phyloP scores from a whole-genome alignment of 1,139 yeast species.

The Torulaspora pretoriensis region DNA sequence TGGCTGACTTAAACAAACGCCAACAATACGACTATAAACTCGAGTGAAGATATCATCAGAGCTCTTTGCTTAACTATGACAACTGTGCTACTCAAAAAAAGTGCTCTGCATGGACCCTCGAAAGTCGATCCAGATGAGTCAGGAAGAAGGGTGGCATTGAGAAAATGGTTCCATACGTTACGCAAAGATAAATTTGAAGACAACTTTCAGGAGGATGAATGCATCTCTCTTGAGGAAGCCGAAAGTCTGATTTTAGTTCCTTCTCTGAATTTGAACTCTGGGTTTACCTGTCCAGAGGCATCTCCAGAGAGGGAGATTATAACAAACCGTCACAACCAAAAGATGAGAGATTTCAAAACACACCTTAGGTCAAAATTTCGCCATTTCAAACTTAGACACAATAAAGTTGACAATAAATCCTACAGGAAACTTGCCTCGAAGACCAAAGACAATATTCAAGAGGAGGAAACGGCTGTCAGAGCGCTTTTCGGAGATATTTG shows the following conservation, averaged over 20 bases:
- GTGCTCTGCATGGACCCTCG: neutral
- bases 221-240: conserved; percentile 10
- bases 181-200: conserved; percentile 11
- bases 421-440: neutral
- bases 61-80: neutral
- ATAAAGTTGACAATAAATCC: neutral
- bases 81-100: conserved; percentile 3
- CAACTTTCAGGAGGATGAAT: conserved; percentile 10
- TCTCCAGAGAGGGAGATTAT: neutral
- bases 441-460: neutral
- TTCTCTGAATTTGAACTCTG: conserved; percentile 2
- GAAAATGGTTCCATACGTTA: conserved; percentile 16
- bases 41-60: neutral
- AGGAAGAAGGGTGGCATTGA: conserved; percentile 12
- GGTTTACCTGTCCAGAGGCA: neutral
- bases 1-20: neutral
- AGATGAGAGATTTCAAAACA: conserved; percentile 9
- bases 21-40: neutral
- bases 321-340: conserved; percentile 4
- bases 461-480: neutral
- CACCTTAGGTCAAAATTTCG: conserved; percentile 9
- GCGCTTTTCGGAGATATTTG: neutral
- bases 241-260: conserved; percentile 13
- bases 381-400: conserved; percentile 4
- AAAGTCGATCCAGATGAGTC: neutral